Base-by-base conservation (phyloP, 78 protist species). In the Anaeramoeba ignava region DNA sequence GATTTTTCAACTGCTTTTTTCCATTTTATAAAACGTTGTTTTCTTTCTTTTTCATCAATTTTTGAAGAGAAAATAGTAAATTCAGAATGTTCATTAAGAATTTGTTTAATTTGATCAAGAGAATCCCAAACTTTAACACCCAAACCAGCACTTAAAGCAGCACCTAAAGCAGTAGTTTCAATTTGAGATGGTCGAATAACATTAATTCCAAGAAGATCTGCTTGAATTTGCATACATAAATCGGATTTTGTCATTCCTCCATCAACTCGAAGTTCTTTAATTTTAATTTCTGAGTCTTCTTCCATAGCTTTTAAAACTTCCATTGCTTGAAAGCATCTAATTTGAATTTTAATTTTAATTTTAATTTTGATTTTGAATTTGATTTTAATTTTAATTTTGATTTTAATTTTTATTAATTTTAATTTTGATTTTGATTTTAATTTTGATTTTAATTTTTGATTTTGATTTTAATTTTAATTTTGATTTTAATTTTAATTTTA, bases 151-250 rank as follows among this genome's bases (percentile, higher is more conserved):
- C 93, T 92, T 33, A 83, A 73, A 1, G 95, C 96, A 0, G 94
- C 94, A 1, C 96, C 96, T 36, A 88, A 87, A 33, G 95, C 93
- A 1, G 96, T 93, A 0, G 91, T 84, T 83, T 93, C 96, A 0
- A 38, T 68, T 31, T 40, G 79, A 1, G 23, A 36, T 37, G 94
- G 94, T 3, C 83, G 36, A 33, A 82, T 81, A 37, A 93, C 91
- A 3, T 89, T 87, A 3, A 91, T 39, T 39, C 88, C 90, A 0
- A 88, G 82, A 8, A 91, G 1, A 80, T 91, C 91, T 0, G 94
- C 38, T 80, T 93, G 96, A 38, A 91, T 85, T 84, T 93, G 94
- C 73, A 92, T 40, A 37, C 90, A 3, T 17, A 92, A 40, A n/a
- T 85, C 41, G 67, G 79, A 86, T 68, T 37, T 84, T 0, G 92